Evolutionary conservation across 2,329 filamentous ascomycete species (phyloP).

Genomic region (Fusarium sp.): DNA sequence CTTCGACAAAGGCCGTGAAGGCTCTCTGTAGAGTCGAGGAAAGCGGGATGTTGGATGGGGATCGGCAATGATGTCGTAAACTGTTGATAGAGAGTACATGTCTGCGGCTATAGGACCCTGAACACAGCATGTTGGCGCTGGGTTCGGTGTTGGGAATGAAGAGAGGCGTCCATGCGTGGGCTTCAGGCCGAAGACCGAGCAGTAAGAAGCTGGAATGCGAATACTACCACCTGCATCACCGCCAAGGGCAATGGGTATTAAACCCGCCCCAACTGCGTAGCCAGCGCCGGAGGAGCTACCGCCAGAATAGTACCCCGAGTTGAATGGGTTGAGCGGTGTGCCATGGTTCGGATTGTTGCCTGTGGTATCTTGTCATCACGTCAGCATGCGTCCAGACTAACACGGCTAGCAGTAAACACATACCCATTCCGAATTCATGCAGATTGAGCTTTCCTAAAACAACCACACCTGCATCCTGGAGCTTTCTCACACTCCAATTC

Average conservation of each 20-base stretch:
- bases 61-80: conserved; percentile 72
- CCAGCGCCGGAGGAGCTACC: conserved; percentile 80
- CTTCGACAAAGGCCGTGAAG: conserved; percentile 52
- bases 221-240: conserved; percentile 80
- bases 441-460: conserved; percentile 80
- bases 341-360: conserved; percentile 80
- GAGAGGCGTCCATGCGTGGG: conserved; percentile 76
- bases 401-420: background rate
- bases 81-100: conserved; percentile 73
- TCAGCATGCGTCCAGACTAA: conserved; percentile 14
- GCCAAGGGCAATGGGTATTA: conserved; percentile 78
- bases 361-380: conserved; percentile 68
- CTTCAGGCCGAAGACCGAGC: conserved; percentile 80
- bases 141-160: conserved; percentile 67
- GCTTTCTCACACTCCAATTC: conserved; percentile 76
- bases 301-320: conserved; percentile 78
- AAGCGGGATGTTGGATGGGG: conserved; percentile 72
- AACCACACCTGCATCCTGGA: conserved; percentile 77
- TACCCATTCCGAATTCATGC: conserved; percentile 80
- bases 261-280: conserved; percentile 75
- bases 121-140: conserved; percentile 73
- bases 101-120: conserved; percentile 75
- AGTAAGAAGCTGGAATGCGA: conserved; percentile 77
- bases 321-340: conserved; percentile 83
- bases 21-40: conserved; percentile 52